Evolutionary conservation across 2,329 filamentous ascomycete species (phyloP), one percentile per base, ranked within the genome.

Genomic region (Macrophomina tecta): DNA sequence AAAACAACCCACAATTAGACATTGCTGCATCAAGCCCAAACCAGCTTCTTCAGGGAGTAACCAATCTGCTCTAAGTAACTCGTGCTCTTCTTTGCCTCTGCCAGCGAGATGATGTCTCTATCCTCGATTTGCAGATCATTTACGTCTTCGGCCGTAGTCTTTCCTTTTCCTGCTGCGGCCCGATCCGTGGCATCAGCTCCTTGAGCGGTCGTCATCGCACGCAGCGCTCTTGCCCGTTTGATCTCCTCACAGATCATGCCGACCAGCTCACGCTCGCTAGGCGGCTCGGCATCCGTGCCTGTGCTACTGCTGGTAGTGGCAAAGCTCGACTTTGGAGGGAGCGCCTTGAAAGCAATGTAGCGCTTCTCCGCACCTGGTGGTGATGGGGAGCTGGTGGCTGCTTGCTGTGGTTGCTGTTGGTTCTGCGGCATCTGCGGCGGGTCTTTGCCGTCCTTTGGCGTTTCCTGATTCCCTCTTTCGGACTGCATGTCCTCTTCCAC

Each of bases 1-100:
- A 7, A n/a, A 40, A 28, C 45, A 64, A 18, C 7, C 61, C 23
- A 34, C 32, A 2, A 38, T n/a, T 3, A 30, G 11, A n/a, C n/a
- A 12, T 30, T 56, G 3, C 45, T 42, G 5, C 2, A 51, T 78
- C 73, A 87, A 3, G 85, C 84, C 95, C 95, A 98, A 12, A 99
- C 93, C 76, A 98, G 80, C 83, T 92, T 97, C 86, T 97, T 97
- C 73, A 98, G 85, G 68, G 90, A 91, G 82, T 98, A 93, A 1
- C 93, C 92, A 74, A 96, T 80, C 76, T 94, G 90, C 79, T 97
- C 94, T 63, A 98, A 78, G 72, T 96, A 84, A 0, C 93, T 92
- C 0, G 94, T 97, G 68, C 90, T 93, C 82, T 87, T 91, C 84
- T 88, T 94, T 66, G 95, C 95, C 74, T 97, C 93, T 1, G 88